Evolutionary conservation across 495 filamentous ascomycete genomes (phyloP), one percentile per base, ranked within the genome.

Genomic region (Lepraria neglecta): DNA sequence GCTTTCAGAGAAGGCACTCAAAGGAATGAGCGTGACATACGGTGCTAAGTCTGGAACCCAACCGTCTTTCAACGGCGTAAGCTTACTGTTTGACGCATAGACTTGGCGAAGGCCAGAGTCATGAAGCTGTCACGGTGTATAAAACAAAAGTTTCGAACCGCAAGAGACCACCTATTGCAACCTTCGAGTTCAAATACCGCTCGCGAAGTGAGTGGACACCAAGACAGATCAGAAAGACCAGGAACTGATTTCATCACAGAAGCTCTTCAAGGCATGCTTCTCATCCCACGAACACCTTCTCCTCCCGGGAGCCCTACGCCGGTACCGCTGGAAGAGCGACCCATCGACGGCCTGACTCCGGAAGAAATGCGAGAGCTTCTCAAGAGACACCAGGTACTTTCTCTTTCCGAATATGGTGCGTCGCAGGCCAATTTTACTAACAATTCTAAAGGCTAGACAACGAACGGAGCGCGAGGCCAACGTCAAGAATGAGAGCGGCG

Each of bases 121-220:
- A 6, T 9, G 3, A 9, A 30, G 1, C 2, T 14, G 6, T 7
- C 1, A 9, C 2, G 1, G 0, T 4, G 14, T 51, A 33, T n/a
- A 3, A 7, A 0, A 15, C 42, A 6, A 33, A 17, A 31, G 11
- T 4, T 27, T 1, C 56, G 4, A 38, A 46, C 14, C 15, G 15
- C n/a, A 28, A 61, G 40, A 15, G 42, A 7, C 30, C 30, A 7
- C 61, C 61, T 17, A 19, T 59, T 10, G 35, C 47, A 19, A 46
- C 52, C 6, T 59, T 59, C 28, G 35, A 40, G 3, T 59, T 55
- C 40, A 64, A 64, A 7, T 64, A 64, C 56, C 35, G 61, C 21
- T 64, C 61, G 3, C 50, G 27, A 17, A 51, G 61, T 59, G n/a
- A 31, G 61, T 38, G 33, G 33, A 38, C 17, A 28, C 1, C 6